Evolutionary conservation across 352 stramenopile genomes (phyloP).

Genomic region (Phytophthora pinifolia): DNA sequence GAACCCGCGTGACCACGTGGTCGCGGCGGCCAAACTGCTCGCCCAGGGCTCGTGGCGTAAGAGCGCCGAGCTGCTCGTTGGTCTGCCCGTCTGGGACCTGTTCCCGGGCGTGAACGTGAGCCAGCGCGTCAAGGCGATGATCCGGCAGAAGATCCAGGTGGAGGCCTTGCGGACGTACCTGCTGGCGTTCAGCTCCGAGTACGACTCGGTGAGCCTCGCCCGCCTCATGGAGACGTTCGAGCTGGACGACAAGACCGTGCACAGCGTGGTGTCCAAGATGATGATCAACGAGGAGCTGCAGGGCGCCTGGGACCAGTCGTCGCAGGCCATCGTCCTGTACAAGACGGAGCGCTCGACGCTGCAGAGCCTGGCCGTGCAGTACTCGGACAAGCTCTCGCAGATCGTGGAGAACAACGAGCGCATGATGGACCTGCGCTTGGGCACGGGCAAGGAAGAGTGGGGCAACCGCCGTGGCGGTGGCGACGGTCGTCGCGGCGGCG

Average conservation of each 20-base stretch:
- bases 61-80: conserved; percentile 85
- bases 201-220: conserved; percentile 94
- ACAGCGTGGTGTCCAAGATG: conserved; percentile 99
- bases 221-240: conserved; percentile 98
- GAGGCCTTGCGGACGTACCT: conserved; percentile 97
- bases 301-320: conserved; percentile 97
- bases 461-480: conserved; percentile 48
- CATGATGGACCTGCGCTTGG: conserved; percentile 84
- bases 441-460: conserved; percentile 69
- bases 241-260: conserved; percentile 94
- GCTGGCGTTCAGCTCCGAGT: conserved; percentile 95
- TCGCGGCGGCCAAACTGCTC: conserved; percentile 94
- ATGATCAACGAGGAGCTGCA: conserved; percentile 99
- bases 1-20: conserved; percentile 97
- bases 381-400: conserved; percentile 92
- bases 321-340: conserved; percentile 96
- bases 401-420: conserved; percentile 92
- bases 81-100: conserved; percentile 95
- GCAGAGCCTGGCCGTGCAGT: conserved; percentile 95
- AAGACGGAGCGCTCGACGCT: conserved; percentile 94
- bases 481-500: conserved; percentile 39
- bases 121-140: conserved; percentile 89
- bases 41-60: conserved; percentile 96
- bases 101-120: conserved; percentile 88
- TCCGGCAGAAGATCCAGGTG: conserved; percentile 95